Percentiles rank a stretch among this genome's conserved stretches.
phyloP scores from a whole-genome alignment of 2,329 filamentous ascomycete genomes.

The Myriosclerotinia scirpicola region DNA sequence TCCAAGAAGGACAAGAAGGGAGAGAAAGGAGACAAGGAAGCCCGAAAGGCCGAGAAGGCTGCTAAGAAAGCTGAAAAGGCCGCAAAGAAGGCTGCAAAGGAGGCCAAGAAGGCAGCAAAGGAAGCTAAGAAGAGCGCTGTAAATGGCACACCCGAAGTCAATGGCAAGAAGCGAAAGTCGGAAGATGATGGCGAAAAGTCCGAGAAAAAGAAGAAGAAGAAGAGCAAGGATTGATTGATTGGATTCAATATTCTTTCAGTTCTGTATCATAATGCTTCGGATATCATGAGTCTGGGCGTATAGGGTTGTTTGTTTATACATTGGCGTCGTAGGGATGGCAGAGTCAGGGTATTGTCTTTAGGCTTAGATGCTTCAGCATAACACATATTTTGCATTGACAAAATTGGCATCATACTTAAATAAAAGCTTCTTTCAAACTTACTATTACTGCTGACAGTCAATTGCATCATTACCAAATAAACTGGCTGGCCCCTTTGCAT shows the following conservation, averaged over 20 bases:
- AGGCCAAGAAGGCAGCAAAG: conserved; percentile 77
- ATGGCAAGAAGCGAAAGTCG: conserved; percentile 69
- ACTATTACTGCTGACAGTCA: not conserved
- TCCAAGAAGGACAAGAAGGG: conserved; percentile 46
- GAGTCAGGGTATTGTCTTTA: conserved; percentile 23
- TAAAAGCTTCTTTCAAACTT: conserved; percentile 19
- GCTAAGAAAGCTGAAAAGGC: conserved; percentile 40
- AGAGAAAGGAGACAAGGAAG: conserved; percentile 37
- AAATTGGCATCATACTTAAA: conserved; percentile 13
- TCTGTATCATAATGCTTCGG: conserved; percentile 29
- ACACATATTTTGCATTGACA: conserved; percentile 20
- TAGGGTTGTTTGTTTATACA: conserved; percentile 23
- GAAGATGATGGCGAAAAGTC: conserved; percentile 58
- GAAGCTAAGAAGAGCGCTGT: conserved; percentile 63
- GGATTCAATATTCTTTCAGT: conserved; percentile 22
- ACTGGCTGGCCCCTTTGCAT: not conserved
- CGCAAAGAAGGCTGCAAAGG: conserved; percentile 42
- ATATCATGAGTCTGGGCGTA: conserved; percentile 26
- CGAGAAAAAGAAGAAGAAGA: conserved; percentile 61
- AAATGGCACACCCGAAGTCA: conserved; percentile 44
- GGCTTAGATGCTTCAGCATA: conserved; percentile 25
- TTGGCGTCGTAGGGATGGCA: conserved; percentile 23
- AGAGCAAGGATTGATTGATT: conserved; percentile 39
- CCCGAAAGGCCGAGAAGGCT: conserved; percentile 33
- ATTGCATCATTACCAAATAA: not conserved